Evolutionary conservation across 352 stramenopile species (phyloP).

Genomic region (Elongisporangium senticosum): DNA sequence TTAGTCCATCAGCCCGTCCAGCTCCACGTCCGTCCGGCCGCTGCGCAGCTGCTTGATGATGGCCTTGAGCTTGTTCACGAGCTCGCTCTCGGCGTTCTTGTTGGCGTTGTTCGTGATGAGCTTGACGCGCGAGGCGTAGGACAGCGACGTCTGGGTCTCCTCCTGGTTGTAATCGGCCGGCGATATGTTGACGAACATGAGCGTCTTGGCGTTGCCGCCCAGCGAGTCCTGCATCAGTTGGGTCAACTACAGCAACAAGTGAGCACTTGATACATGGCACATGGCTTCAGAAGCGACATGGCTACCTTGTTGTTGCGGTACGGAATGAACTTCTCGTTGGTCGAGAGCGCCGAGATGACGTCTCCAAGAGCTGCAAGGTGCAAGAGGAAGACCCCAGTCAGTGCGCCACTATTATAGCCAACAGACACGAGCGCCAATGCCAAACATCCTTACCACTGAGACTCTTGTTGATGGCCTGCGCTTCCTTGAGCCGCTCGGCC

Average conservation of each 20-base stretch:
- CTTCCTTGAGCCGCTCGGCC: slow-evolving; percentile 80
- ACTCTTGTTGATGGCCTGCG: slow-evolving; percentile 89
- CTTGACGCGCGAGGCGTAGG: slow-evolving; percentile 81
- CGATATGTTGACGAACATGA: slow-evolving; percentile 90
- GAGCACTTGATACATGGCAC: slow-evolving; percentile 2
- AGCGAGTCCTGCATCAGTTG: slow-evolving; percentile 92
- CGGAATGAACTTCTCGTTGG: slow-evolving; percentile 91
- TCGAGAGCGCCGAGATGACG: slow-evolving; percentile 89
- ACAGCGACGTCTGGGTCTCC: slow-evolving; percentile 78
- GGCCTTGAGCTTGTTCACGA: slow-evolving; percentile 72
- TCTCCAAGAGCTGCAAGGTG: slow-evolving; percentile 71
- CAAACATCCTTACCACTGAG: slow-evolving; percentile 52
- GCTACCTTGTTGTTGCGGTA: slow-evolving; percentile 90
- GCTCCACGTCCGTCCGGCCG: slow-evolving; percentile 59
- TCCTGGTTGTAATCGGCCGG: slow-evolving; percentile 89
- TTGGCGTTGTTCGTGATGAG: slow-evolving; percentile 87
- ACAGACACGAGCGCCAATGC: background rate
- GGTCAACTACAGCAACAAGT: slow-evolving; percentile 55
- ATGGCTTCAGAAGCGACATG: background rate
- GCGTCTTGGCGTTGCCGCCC: slow-evolving; percentile 91
- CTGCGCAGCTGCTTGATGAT: slow-evolving; percentile 78
- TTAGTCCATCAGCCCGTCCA: slow-evolving; percentile 60
- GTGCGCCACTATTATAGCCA: too few species aligned
- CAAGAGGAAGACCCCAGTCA: background rate
- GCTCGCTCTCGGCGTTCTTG: slow-evolving; percentile 83